These are phyloP conservation scores for Cudoniella acicularis DNA, from an alignment of 495 filamentous ascomycete genomes.

Conservation along the genomic window DNA sequence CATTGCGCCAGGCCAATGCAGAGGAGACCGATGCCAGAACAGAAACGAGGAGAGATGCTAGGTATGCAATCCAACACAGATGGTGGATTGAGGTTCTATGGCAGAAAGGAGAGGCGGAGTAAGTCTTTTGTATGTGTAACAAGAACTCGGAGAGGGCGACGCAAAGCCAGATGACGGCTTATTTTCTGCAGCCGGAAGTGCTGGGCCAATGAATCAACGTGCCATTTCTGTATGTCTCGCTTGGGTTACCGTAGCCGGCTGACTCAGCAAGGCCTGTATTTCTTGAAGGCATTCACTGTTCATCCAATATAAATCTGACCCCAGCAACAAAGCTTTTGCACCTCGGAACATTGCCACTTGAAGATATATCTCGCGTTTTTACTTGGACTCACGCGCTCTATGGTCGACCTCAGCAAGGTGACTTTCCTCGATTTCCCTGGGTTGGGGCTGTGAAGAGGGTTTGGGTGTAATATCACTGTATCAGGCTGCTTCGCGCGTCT, in stretches of 20 bases:
- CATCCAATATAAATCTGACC: neutral
- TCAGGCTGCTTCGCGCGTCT: neutral
- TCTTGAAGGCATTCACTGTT: neutral
- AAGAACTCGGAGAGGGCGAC: slow-evolving; percentile 10
- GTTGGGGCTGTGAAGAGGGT: no score
- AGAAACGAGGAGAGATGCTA: neutral
- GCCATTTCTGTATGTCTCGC: neutral
- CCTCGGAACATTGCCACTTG: no score
- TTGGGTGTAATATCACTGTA: neutral
- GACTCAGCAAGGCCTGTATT: neutral
- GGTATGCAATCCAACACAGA: slow-evolving; percentile 3
- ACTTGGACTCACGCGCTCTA: no score
- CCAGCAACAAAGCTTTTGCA: neutral
- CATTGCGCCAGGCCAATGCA: slow-evolving; percentile 37
- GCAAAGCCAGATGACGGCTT: slow-evolving; percentile 15
- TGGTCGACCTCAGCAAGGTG: no score
- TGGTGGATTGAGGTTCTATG: slow-evolving; percentile 9
- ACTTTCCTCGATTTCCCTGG: no score
- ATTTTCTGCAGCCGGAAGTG: neutral
- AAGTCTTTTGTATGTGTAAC: slow-evolving; percentile 35
- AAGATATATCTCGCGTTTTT: no score
- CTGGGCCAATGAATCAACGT: neutral
- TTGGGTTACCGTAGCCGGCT: neutral
- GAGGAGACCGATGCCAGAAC: slow-evolving; percentile 1
- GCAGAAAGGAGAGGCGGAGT: slow-evolving; percentile 48